phyloP scores from a whole-genome alignment of 2,329 filamentous ascomycete genomes.

The Beauveria caledonica region DNA sequence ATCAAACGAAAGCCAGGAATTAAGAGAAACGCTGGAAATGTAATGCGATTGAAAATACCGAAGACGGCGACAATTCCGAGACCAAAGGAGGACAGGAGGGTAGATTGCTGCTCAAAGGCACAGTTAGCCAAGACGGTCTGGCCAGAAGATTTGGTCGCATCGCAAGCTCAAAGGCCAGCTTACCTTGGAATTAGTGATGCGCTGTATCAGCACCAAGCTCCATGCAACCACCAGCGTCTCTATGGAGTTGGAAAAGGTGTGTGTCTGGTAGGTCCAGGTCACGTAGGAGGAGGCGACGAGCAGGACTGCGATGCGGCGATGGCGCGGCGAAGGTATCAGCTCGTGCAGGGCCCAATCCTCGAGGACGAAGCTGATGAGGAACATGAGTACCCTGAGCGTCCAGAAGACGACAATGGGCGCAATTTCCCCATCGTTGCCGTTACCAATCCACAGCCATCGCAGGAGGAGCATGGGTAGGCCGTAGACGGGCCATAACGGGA shows the following conservation, averaged over 20 bases:
- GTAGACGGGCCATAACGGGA: conserved; percentile 93
- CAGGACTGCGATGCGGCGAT: conserved; percentile 65
- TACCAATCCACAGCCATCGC: conserved; percentile 86
- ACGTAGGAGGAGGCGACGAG: conserved; percentile 94
- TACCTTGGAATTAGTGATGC: conserved; percentile 75
- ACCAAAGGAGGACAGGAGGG: conserved; percentile 65
- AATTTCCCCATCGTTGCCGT: conserved; percentile 66
- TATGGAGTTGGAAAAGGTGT: conserved; percentile 96
- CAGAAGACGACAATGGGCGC: conserved; percentile 86
- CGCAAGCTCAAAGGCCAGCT: conserved; percentile 19
- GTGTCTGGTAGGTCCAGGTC: conserved; percentile 97
- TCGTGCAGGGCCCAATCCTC: conserved; percentile 98
- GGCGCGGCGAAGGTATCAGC: conserved; percentile 66
- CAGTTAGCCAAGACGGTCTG: conserved; percentile 19
- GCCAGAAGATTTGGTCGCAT: not conserved
- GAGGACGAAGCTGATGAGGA: conserved; percentile 87
- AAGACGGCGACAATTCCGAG: conserved; percentile 77
- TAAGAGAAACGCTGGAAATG: conserved; percentile 86
- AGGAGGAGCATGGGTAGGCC: conserved; percentile 88
- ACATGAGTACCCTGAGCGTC: conserved; percentile 83
- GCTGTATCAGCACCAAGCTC: conserved; percentile 84
- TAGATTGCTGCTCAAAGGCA: conserved; percentile 56
- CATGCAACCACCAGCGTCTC: conserved; percentile 90
- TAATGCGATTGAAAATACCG: conserved; percentile 93
- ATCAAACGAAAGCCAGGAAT: conserved; percentile 77